Percentiles rank a stretch among this genome's conserved stretches.
Conservation (phyloP, 192 early-diverging fungal species). For the Backusella psychrophila region DNA sequence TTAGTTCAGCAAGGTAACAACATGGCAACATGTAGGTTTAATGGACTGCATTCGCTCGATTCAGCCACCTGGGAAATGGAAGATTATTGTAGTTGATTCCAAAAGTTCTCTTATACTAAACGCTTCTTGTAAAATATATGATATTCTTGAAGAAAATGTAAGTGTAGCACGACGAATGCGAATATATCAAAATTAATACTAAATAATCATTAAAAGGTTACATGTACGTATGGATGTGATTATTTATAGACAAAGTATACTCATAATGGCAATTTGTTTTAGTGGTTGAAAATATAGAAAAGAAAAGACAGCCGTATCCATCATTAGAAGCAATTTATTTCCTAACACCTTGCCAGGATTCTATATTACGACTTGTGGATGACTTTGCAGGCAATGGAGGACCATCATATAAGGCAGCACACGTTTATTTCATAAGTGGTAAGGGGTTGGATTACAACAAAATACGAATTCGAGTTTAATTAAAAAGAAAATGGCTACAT, state of each 20-base stretch:
- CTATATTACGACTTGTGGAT: constrained; percentile 55
- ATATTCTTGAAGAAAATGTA: constrained; percentile 72
- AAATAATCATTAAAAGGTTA: constrained; percentile 14
- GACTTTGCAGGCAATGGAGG: constrained; percentile 43
- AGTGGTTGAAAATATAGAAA: constrained; percentile 66
- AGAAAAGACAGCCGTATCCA: constrained; percentile 55
- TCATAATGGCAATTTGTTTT: not conserved
- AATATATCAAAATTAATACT: not conserved
- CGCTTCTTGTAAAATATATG: constrained; percentile 72
- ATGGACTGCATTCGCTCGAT: constrained; percentile 76
- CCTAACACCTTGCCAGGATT: constrained; percentile 55
- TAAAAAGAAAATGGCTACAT: not conserved
- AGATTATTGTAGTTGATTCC: constrained; percentile 79
- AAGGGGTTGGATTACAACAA: not conserved
- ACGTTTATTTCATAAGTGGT: constrained; percentile 60
- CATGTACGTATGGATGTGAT: constrained; percentile 6
- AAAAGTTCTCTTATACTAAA: constrained; percentile 69
- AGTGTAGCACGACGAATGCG: not conserved
- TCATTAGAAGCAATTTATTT: constrained; percentile 62
- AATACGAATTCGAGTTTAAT: not conserved
- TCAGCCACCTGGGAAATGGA: constrained; percentile 75
- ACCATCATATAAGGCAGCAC: constrained; percentile 57
- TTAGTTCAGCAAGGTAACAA: no score
- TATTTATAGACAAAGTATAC: not conserved
- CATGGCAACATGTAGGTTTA: constrained; percentile 37